These are phyloP conservation scores for Cornus controversa DNA, from an alignment of 148 eudicot species.

Conservation along the genomic window DNA sequence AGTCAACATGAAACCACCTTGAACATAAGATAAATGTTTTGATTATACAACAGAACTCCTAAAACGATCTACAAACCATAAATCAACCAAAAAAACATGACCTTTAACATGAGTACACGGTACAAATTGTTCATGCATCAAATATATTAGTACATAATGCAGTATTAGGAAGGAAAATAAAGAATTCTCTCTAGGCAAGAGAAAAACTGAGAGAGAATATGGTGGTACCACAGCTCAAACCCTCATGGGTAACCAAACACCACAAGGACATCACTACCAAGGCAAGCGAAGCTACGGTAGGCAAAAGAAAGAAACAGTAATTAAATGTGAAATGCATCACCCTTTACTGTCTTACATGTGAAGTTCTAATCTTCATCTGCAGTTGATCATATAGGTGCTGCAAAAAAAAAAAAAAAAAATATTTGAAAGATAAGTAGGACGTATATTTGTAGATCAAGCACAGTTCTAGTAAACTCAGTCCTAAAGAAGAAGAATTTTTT, in stretches of 20 bases:
- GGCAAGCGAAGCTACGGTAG: too few species aligned
- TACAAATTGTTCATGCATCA: background rate
- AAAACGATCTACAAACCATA: background rate
- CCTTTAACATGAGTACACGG: background rate
- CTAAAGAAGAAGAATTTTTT: too few species aligned
- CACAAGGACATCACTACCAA: too few species aligned
- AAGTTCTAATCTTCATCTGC: conserved; percentile 63
- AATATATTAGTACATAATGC: background rate
- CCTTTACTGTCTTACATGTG: conserved; percentile 51
- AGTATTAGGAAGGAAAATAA: background rate
- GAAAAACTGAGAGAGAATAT: background rate
- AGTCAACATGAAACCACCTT: background rate
- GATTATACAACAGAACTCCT: too few species aligned
- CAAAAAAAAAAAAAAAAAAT: conserved; percentile 16
- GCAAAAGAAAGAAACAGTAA: background rate
- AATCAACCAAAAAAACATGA: background rate
- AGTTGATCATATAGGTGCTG: conserved; percentile 84
- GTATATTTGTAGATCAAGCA: background rate
- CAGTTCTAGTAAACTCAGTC: background rate
- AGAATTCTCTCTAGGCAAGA: background rate
- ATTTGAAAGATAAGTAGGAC: background rate
- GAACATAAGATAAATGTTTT: background rate
- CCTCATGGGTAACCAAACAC: too few species aligned
- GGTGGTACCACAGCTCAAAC: too few species aligned
- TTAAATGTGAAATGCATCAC: background rate